These are phyloP conservation scores for Phytophthora crassamura DNA, from an alignment of 352 stramenopile species.

Conservation along the genomic window DNA sequence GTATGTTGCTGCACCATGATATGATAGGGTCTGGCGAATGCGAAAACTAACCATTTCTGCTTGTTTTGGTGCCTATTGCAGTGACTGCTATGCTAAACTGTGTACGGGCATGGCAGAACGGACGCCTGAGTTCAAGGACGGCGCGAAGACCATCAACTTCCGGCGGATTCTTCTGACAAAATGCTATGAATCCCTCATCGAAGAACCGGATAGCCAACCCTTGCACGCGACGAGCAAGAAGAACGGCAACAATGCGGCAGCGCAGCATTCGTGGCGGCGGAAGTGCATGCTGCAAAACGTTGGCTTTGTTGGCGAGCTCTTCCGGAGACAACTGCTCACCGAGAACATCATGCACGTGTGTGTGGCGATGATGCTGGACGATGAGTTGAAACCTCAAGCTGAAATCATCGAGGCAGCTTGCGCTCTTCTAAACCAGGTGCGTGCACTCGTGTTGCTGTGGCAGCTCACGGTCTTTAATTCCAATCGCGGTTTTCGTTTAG, in stretches of 20 bases:
- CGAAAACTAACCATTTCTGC: constrained; percentile 7
- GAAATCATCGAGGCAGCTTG: constrained; percentile 79
- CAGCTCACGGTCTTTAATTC: background rate
- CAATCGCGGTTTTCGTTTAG: constrained; percentile 29
- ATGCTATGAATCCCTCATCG: constrained; percentile 84
- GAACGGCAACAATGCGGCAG: constrained; percentile 19
- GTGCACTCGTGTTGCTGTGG: background rate
- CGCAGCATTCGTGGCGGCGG: constrained; percentile 71
- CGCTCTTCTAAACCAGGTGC: constrained; percentile 62
- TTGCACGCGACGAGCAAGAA: constrained; percentile 26
- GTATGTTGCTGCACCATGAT: constrained; percentile 35
- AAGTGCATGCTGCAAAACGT: constrained; percentile 85
- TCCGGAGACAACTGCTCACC: constrained; percentile 77
- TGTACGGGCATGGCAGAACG: constrained; percentile 68
- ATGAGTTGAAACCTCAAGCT: constrained; percentile 65
- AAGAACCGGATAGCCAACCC: constrained; percentile 56
- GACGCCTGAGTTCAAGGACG: constrained; percentile 83
- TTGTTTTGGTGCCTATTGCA: constrained; percentile 18
- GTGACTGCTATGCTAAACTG: constrained; percentile 68
- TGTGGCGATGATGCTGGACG: constrained; percentile 85
- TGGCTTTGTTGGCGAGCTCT: constrained; percentile 75
- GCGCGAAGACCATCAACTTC: constrained; percentile 87
- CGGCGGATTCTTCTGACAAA: constrained; percentile 78
- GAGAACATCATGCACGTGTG: constrained; percentile 90
- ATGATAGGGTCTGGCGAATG: too few relatives aligned